phyloP scores from a whole-genome alignment of 2,329 filamentous ascomycete species.

The Claviceps capensis region DNA sequence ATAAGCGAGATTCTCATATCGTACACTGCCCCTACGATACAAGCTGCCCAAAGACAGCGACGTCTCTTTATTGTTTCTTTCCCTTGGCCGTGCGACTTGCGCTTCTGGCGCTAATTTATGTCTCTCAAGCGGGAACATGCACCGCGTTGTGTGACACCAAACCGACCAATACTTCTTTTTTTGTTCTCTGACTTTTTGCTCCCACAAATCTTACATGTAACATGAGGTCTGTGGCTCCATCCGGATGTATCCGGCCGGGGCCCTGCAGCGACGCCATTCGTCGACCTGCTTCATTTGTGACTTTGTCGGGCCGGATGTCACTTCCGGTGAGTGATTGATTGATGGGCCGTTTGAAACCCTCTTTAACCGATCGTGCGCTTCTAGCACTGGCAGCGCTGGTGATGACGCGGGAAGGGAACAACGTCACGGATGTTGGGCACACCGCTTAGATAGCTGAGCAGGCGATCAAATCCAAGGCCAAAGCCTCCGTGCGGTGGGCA shows the following conservation, averaged over 20 bases:
- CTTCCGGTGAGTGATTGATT: not conserved
- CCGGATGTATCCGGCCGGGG: not conserved
- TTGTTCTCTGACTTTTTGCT: no score
- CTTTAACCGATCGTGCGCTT: not conserved
- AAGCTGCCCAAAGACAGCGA: no score
- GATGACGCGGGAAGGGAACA: constrained; percentile 71
- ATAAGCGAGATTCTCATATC: no score
- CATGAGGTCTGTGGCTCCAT: not conserved
- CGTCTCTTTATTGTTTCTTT: no score
- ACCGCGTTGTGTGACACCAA: no score
- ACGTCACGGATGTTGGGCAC: constrained; percentile 73
- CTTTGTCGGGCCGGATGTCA: not conserved
- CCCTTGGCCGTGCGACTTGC: no score
- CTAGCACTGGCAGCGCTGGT: constrained; percentile 47
- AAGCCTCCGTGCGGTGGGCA: constrained; percentile 86
- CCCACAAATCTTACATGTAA: no score
- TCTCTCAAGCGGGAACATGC: no score
- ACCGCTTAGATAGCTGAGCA: constrained; percentile 72
- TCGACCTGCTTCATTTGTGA: not conserved
- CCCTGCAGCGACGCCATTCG: not conserved
- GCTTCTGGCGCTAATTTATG: no score
- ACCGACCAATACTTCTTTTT: not conserved
- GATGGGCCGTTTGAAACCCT: not conserved
- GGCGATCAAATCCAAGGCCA: constrained; percentile 76
- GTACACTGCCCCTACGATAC: no score